Base-by-base conservation (phyloP, 2,329 filamentous ascomycete species). In the Fusarium sambucinum region DNA sequence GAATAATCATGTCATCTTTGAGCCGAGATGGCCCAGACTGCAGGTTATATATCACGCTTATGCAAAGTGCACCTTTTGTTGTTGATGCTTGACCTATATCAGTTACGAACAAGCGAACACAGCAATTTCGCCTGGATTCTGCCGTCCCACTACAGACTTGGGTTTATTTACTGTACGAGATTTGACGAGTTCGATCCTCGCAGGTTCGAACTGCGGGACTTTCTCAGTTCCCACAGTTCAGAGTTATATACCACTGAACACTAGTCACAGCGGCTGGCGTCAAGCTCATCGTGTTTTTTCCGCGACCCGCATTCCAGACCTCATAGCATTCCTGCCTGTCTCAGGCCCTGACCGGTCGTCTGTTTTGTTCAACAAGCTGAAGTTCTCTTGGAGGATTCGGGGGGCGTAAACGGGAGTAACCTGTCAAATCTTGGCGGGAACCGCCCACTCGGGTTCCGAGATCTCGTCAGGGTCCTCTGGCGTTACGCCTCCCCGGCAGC, bases 231-330 rank as follows among this genome's bases (percentile, higher is more conserved):
- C 55, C 48, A 32, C 50, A 44, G 13, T 48, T 44, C 47, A 60
- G 51, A 27, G 33, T 55, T 53, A 44, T 48, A 41, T 45, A 45
- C 33, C 32, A 42, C 11, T 9, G 8, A 32, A 23, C 19, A 12
- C 44, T 45, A 47, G 32, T 37, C 27, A 32, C 30, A 13, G 25
- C 38, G 33, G 30, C 53, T 64, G 59, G 61, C 53, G 59, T 59
- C 25, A 59, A 53, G 25, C 58, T 57, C 38, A 51, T 64, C 19
- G 21, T 44, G 19, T 27, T 47, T 59, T 51, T 37, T 38, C 59
- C 53, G 40, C 40, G 41, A 33, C 59, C 59, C 61, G 46, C 59
- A 64, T 64, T 64, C 60, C 58, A 50, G 51, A 57, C 19, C n/a
- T 12, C 23, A 37, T n/a, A 50, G 7, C 51, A 58, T 63, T 58